Base-by-base conservation (phyloP, 1,284 basidiomycete species). In the Cutaneotrichosporon sp. region DNA sequence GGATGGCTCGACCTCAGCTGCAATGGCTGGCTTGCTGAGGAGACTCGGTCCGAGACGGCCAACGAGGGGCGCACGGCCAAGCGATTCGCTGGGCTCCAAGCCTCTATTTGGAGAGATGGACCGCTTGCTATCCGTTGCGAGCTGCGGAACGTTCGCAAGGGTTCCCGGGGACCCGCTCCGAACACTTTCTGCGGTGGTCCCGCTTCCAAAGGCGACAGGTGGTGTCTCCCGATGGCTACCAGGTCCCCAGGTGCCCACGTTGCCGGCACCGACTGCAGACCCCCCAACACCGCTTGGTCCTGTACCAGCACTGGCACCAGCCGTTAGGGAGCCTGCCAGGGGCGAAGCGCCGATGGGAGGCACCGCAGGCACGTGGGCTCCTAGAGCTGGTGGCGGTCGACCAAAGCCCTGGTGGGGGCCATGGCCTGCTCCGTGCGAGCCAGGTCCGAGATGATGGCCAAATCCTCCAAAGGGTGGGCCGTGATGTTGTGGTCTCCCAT, bases 291-390 rank as follows among this genome's bases (percentile, higher is more conserved):
- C 45, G 22, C 24, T 34, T 38, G 34, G 24, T 4, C 52, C 56
- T 4, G 52, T 47, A 10, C n/a, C n/a, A n/a, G n/a, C n/a, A n/a
- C n/a, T n/a, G n/a, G n/a, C n/a, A n/a, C n/a, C n/a, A n/a, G n/a
- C n/a, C n/a, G 66, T 63, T 4, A 72, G 60, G 2, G 70, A 70
- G 4, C 70, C 71, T 17, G 70, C 70, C 4, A 73, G 59, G 1
- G 68, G 70, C 0, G 71, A 73, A n/a, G 68, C 65, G 7, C 64
- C 65, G 10, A 67, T 51, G 26, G 49, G 57, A 16, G 61, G 51
- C 4, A 64, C 49, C 7, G 63, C 52, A 5, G 52, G 47, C 16
- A 57, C 60, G 14, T 51, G 44, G 0, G 54, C 26, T 17, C 42
- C 51, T 42, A 66, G 53, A 22, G 38, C 22, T 6, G 55, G 52